Evolutionary conservation across 176 grass and related monocot species (phyloP).

Genomic region (Otatea glauca): DNA sequence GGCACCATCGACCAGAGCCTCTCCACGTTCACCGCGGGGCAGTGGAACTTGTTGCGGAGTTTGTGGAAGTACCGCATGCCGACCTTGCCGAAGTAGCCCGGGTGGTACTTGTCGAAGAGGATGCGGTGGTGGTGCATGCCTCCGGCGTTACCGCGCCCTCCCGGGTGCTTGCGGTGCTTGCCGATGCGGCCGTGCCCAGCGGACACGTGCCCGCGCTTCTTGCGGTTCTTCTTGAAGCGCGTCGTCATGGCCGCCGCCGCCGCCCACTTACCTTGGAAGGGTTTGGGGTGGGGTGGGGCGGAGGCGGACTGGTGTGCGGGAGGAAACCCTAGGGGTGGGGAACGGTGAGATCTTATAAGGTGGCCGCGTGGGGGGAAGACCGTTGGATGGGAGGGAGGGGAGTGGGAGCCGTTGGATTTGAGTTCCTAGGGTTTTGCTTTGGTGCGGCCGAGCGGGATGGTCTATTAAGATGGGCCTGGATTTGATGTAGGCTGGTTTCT

Average conservation of each 20-base stretch:
- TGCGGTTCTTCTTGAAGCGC: conserved; percentile 89
- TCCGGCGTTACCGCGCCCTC: conserved; percentile 88
- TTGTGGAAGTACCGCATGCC: conserved; percentile 97
- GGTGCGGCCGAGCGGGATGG: not conserved
- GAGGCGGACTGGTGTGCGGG: conserved; percentile 35
- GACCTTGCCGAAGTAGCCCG: conserved; percentile 89
- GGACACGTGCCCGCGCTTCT: conserved; percentile 92
- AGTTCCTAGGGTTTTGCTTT: conserved; percentile 36
- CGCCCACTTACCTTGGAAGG: conserved; percentile 39
- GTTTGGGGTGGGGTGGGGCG: not conserved
- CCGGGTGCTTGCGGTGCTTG: conserved; percentile 97
- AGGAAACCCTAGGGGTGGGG: conserved; percentile 40
- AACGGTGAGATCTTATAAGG: conserved; percentile 32
- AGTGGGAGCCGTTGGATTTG: conserved; percentile 3
- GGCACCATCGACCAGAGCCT: conserved; percentile 85
- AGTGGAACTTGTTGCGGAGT: conserved; percentile 86
- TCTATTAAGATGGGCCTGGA: not conserved
- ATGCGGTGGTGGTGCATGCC: conserved; percentile 98
- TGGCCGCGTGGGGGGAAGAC: not conserved
- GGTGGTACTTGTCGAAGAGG: conserved; percentile 98
- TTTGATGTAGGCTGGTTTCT: too few relatives aligned
- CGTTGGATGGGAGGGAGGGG: conserved; percentile 34
- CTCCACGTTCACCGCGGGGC: conserved; percentile 72
- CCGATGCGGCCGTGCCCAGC: conserved; percentile 88
- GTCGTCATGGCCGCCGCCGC: conserved; percentile 70